A percentile compares a stretch with the other conserved stretches of the same genome.
phyloP scores from a whole-genome alignment of 2,329 filamentous ascomycete species.

The Rosellinia necatrix region DNA sequence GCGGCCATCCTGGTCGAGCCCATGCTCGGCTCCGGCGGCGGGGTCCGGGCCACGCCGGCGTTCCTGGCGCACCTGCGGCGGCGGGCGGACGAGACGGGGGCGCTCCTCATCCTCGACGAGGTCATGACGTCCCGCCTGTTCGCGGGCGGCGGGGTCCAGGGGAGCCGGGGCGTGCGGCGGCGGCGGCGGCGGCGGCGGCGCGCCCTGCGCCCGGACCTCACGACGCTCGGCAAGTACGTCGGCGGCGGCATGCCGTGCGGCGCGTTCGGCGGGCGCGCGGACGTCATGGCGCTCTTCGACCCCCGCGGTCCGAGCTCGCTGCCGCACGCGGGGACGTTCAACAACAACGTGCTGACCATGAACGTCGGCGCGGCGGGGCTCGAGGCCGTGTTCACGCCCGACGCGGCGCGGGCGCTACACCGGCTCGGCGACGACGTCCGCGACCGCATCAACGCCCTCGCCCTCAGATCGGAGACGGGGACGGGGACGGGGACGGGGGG shows the following conservation, averaged over 20 bases:
- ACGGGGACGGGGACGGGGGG: background rate
- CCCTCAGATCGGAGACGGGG: background rate
- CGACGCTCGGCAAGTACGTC: slow-evolving; percentile 68
- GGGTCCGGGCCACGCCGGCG: slow-evolving; percentile 52
- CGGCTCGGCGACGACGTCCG: slow-evolving; percentile 35
- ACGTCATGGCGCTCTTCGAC: slow-evolving; percentile 63
- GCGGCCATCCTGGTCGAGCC: slow-evolving; percentile 69
- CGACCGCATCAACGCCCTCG: slow-evolving; percentile 28
- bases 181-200: slow-evolving; percentile 16
- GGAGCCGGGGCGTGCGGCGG: no score
- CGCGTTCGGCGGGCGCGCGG: slow-evolving; percentile 64
- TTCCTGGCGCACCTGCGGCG: slow-evolving; percentile 59
- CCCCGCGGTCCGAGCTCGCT: slow-evolving; percentile 45
- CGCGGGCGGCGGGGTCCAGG: slow-evolving; percentile 52
- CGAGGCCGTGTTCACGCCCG: slow-evolving; percentile 37
- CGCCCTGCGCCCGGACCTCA: slow-evolving; percentile 61
- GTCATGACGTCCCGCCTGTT: slow-evolving; percentile 69
- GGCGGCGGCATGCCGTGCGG: slow-evolving; percentile 71
- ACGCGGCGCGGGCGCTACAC: slow-evolving; percentile 34
- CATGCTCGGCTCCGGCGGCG: slow-evolving; percentile 68
- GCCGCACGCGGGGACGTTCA: slow-evolving; percentile 61
- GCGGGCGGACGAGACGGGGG: slow-evolving; percentile 51
- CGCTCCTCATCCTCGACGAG: slow-evolving; percentile 71
- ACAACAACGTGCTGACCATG: slow-evolving; percentile 64
- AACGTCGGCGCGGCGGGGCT: slow-evolving; percentile 48